These are phyloP conservation scores for Xylariaceae sp. DNA, from an alignment of 2,329 filamentous ascomycete species.

Conservation along the genomic window DNA sequence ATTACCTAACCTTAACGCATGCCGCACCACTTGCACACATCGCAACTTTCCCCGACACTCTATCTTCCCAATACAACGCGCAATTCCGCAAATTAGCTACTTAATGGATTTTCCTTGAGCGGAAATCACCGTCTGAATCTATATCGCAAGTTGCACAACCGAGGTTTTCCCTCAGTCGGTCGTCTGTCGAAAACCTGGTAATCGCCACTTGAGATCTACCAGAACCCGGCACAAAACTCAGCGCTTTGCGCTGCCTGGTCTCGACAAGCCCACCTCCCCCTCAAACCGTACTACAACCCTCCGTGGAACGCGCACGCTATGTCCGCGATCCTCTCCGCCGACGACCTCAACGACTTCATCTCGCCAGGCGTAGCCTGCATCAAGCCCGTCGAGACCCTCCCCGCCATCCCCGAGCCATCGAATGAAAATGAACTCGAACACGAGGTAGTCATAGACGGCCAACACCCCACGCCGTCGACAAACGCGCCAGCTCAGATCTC, in stretches of 20 bases:
- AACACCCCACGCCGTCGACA: constrained; percentile 42
- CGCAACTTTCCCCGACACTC: too few species aligned
- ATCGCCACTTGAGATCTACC: constrained; percentile 8
- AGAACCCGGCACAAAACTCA: not conserved
- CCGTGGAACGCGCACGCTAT: constrained; percentile 48
- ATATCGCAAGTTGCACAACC: too few species aligned
- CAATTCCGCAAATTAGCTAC: too few species aligned
- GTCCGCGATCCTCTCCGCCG: constrained; percentile 94
- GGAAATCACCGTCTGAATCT: too few species aligned
- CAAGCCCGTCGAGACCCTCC: constrained; percentile 91
- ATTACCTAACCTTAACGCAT: not conserved
- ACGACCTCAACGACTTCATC: constrained; percentile 99
- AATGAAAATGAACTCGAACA: constrained; percentile 48
- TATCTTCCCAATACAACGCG: too few species aligned
- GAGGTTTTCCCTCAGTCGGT: too few species aligned
- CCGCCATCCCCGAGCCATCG: constrained; percentile 40
- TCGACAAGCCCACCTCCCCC: not conserved
- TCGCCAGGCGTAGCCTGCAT: constrained; percentile 96
- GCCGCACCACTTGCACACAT: not conserved
- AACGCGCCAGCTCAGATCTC: constrained; percentile 83
- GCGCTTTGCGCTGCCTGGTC: constrained; percentile 6
- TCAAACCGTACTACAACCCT: not conserved
- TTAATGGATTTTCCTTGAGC: too few species aligned
- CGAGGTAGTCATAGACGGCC: constrained; percentile 92
- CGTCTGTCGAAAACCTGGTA: too few species aligned